Conservation (phyloP, 176 grass and related monocot species). For the Aechmea fasciata region DNA sequence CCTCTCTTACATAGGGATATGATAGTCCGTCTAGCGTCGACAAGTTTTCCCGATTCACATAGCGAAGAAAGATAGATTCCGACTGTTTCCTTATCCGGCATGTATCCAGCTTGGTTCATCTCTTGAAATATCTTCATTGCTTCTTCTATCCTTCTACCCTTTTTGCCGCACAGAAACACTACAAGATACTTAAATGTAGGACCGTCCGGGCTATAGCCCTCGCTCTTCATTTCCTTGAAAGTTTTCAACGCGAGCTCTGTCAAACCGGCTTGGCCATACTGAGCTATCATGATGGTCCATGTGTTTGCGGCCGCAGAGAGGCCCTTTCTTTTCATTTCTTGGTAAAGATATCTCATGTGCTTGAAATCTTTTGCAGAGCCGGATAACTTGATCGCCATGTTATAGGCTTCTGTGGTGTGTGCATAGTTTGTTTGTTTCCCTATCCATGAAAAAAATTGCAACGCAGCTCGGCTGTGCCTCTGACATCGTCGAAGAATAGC, state of each 20-base stretch:
- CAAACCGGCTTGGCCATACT: conserved; percentile 76
- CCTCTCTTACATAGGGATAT: conserved; percentile 46
- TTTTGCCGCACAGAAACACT: conserved; percentile 56
- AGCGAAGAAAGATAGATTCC: conserved; percentile 51
- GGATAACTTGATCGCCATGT: conserved; percentile 74
- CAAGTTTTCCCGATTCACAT: conserved; percentile 57
- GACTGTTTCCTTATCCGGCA: conserved; percentile 40
- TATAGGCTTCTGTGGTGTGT: conserved; percentile 53
- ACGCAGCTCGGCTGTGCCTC: conserved; percentile 40
- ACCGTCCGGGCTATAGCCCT: conserved; percentile 39
- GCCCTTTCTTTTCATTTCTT: conserved; percentile 56
- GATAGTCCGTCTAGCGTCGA: conserved; percentile 42
- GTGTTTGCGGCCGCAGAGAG: conserved; percentile 46
- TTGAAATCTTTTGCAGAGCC: conserved; percentile 78
- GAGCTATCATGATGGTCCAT: conserved; percentile 78
- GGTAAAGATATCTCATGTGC: conserved; percentile 73
- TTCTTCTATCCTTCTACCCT: conserved; percentile 56
- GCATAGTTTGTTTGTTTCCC: conserved; percentile 35
- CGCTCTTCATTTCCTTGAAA: conserved; percentile 58
- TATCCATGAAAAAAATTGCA: conserved; percentile 78
- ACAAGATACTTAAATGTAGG: conserved; percentile 62
- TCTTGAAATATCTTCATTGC: conserved; percentile 64
- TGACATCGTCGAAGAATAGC: conserved; percentile 46
- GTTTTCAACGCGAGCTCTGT: conserved; percentile 50
- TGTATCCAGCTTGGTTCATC: conserved; percentile 48